Evolutionary conservation across 192 early-diverging fungal genomes (phyloP).

Genomic region (Thamnidium elegans): DNA sequence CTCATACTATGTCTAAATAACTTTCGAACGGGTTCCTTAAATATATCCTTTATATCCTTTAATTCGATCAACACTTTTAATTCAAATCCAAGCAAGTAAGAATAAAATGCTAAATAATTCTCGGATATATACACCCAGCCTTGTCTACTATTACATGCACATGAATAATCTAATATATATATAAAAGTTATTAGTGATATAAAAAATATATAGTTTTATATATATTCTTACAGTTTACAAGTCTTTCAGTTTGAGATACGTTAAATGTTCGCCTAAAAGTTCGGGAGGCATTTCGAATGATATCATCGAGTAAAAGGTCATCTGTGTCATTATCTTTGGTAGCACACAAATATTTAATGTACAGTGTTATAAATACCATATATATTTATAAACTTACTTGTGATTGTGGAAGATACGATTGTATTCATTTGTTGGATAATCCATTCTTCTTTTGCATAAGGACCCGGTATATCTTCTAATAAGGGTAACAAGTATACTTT

Average conservation of each 20-base stretch:
- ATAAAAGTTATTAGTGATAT: not conserved
- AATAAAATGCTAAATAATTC: conserved; percentile 93
- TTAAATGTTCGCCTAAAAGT: conserved; percentile 88
- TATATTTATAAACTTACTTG: not conserved
- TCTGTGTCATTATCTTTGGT: conserved; percentile 65
- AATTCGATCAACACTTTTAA: conserved; percentile 88
- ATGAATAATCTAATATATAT: conserved; percentile 83
- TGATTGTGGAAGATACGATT: conserved; percentile 53
- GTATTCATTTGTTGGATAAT: conserved; percentile 82
- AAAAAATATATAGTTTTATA: not conserved
- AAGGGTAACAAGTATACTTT: conserved; percentile 51
- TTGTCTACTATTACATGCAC: conserved; percentile 80
- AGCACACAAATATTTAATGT: not conserved
- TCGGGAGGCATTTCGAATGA: conserved; percentile 83
- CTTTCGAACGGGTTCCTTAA: conserved; percentile 81
- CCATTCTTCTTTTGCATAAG: conserved; percentile 77
- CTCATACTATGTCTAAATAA: conserved; percentile 87
- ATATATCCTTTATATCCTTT: conserved; percentile 85
- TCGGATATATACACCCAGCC: conserved; percentile 97
- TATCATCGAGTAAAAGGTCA: conserved; percentile 82
- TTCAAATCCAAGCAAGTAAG: conserved; percentile 90
- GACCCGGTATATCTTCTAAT: conserved; percentile 67
- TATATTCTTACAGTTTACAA: conserved; percentile 78
- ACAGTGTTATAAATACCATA: not conserved
- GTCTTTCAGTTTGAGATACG: conserved; percentile 73